Conservation (phyloP, 352 stramenopile species). For the Pythium phragmiticola region DNA sequence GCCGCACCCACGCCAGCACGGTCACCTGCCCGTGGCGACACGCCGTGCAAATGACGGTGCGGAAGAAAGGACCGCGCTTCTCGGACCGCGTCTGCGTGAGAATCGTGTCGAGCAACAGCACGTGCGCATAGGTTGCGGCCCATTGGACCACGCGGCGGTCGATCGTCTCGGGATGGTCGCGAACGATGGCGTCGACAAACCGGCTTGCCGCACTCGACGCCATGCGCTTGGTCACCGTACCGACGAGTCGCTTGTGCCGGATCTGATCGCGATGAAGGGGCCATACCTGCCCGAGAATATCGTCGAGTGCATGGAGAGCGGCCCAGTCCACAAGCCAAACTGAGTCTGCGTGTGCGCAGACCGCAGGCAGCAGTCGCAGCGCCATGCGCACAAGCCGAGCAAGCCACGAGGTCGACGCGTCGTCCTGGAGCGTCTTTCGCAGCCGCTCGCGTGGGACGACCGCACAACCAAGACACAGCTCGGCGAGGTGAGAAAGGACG, state of each 20-base stretch:
- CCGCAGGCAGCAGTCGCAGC: neutral
- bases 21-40: neutral
- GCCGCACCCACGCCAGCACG: slow-evolving; percentile 3
- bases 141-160: slow-evolving; percentile 3
- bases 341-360: neutral
- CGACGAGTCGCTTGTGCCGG: neutral
- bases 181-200: neutral
- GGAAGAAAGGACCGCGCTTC: neutral
- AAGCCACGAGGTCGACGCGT: neutral
- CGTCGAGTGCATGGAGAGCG: slow-evolving; percentile 5
- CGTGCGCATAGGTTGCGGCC: slow-evolving; percentile 12
- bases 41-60: slow-evolving; percentile 1
- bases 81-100: neutral
- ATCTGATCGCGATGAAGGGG: neutral
- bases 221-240: neutral
- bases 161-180: slow-evolving; percentile 6
- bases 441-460: neutral
- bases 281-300: slow-evolving; percentile 2
- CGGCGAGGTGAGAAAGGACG: neutral
- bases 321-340: neutral
- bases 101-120: neutral
- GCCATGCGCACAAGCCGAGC: neutral
- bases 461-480: neutral
- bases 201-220: neutral
- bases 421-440: neutral